Conservation (phyloP, 257 asterid genomes). For the Nicotiana otophora region DNA sequence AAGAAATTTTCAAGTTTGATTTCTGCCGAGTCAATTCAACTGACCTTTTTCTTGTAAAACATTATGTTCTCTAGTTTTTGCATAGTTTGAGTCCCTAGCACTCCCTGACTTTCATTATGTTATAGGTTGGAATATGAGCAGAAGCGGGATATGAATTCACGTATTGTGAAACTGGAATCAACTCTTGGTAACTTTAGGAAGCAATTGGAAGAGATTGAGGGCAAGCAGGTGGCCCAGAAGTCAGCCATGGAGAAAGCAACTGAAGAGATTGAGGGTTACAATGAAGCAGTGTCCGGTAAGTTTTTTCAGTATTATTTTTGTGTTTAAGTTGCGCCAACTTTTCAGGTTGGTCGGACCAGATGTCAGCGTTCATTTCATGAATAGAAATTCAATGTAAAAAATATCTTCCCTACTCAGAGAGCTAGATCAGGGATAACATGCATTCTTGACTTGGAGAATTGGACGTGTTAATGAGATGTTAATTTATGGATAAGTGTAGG, state of each 20-base stretch:
- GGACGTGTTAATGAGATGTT: not conserved
- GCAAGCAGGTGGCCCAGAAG: slow-evolving; percentile 56
- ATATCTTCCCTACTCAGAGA: not conserved
- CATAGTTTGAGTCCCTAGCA: not conserved
- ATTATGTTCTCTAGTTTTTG: not conserved
- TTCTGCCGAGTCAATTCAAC: not conserved
- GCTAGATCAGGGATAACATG: not conserved
- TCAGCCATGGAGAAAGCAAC: slow-evolving; percentile 53
- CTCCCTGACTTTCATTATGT: not conserved
- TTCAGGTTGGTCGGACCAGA: not conserved
- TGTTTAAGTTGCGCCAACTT: not conserved
- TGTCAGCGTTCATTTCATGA: not conserved
- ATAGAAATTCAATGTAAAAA: not conserved
- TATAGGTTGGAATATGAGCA: slow-evolving; percentile 90
- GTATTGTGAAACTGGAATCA: slow-evolving; percentile 77
- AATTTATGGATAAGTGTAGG: not conserved
- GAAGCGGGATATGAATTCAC: slow-evolving; percentile 78
- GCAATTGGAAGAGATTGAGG: slow-evolving; percentile 51
- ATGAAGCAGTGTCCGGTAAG: slow-evolving; percentile 65
- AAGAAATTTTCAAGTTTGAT: not conserved
- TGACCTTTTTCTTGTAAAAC: not conserved
- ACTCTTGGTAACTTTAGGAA: slow-evolving; percentile 46
- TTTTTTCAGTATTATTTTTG: not conserved
- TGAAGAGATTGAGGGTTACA: slow-evolving; percentile 53
- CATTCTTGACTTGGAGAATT: not conserved